Conservation (phyloP, 2,329 filamentous ascomycete genomes). For the Sclerotinia subarctica region DNA sequence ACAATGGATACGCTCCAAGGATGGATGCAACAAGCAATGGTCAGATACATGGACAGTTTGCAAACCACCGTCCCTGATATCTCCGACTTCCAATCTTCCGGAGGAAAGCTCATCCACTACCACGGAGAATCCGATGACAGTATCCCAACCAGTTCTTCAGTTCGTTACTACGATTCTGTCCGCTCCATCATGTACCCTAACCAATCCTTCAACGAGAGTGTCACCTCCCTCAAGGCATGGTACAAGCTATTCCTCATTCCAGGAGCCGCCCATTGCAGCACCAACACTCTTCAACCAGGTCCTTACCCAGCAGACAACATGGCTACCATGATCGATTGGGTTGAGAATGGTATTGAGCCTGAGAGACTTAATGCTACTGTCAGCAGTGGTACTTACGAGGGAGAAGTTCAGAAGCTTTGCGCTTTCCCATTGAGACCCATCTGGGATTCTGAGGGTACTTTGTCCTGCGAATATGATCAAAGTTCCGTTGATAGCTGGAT, state of each 20-base stretch:
- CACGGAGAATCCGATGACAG: conserved; percentile 55
- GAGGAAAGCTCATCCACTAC: conserved; percentile 57
- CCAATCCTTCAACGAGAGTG: conserved; percentile 41
- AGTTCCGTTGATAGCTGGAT: conserved; percentile 35
- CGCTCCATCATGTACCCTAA: conserved; percentile 48
- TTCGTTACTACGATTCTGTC: conserved; percentile 55
- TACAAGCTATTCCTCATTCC: conserved; percentile 55
- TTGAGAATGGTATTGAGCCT: conserved; percentile 53
- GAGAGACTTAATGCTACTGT: conserved; percentile 42
- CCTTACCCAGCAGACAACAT: conserved; percentile 55
- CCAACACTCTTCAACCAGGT: conserved; percentile 45
- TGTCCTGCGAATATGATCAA: conserved; percentile 36
- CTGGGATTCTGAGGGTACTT: conserved; percentile 32
- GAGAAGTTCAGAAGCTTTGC: conserved; percentile 42
- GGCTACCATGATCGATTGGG: conserved; percentile 66
- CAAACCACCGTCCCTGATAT: conserved; percentile 55
- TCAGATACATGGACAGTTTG: conserved; percentile 49
- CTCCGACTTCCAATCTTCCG: conserved; percentile 46
- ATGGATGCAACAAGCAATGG: conserved; percentile 51
- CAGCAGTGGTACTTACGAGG: conserved; percentile 33
- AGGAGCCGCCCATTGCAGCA: conserved; percentile 51
- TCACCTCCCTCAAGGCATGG: conserved; percentile 48
- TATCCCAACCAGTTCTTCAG: conserved; percentile 52
- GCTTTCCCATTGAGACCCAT: conserved; percentile 42
- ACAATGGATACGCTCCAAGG: conserved; percentile 55